Evolutionary conservation across 192 early-diverging fungal genomes (phyloP), one percentile per base, ranked within the genome.

Genomic region (Coemansia guatemalensis): DNA sequence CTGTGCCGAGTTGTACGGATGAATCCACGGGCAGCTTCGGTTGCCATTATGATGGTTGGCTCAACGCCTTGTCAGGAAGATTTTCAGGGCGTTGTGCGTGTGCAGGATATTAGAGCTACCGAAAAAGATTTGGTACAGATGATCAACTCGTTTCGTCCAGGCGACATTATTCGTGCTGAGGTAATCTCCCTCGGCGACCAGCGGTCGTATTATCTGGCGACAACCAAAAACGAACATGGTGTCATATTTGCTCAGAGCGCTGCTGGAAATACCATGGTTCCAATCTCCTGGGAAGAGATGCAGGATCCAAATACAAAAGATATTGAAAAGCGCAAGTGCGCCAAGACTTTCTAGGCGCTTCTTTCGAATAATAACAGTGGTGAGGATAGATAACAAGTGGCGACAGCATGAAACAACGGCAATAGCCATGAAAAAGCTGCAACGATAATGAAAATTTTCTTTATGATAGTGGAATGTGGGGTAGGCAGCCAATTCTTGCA

Each of bases 251-350:
- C 93, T 6, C 89, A 89, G 54, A 95, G 93, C 75, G 76, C 86
- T 5, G 90, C 88, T 47, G 94, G 89, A 69, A 71, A 84, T 54
- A 86, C 93, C 1, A 91, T 98, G 92, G 83, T 97, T 29, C 97
- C 97, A 5, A 86, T 97, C 32, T 95, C 93, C 44, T 99, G 97
- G 97, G 90, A 98, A 74, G 86, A 98, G 62, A 99, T 99, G 97
- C 88, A 97, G 53, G 96, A 95, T 68, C 90, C 97, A 18, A 92
- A 90, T 68, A 96, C 95, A 3, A 85, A 87, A 48, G 71, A 74
- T 0, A 81, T 94, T 25, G 97, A 97, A 62, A 87, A 86, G 62
- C 83, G 97, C 58, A 99, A 99, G 78, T 99, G 96, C 62, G 96
- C 96, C 18, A 99, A 97, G 75, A 90, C 94, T 1, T 81, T 86